Evolutionary conservation across 2,329 filamentous ascomycete species (phyloP).

Genomic region (Phyllosticta citrichinensis): DNA sequence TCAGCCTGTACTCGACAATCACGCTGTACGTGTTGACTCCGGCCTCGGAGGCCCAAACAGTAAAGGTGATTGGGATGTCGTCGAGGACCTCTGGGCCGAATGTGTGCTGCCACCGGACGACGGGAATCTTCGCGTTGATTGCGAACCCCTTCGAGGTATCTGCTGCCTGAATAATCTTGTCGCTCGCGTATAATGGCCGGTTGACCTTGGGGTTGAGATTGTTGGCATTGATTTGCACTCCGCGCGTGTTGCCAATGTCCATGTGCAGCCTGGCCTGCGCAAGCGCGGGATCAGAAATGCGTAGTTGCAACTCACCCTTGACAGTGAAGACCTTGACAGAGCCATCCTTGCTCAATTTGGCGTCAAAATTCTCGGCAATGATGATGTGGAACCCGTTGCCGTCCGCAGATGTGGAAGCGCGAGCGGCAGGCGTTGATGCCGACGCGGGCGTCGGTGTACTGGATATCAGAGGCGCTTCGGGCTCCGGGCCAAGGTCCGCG

Average conservation of each 20-base stretch:
- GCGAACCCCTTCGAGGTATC: conserved; percentile 85
- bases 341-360: conserved; percentile 80
- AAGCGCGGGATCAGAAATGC: conserved; percentile 77
- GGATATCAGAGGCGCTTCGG: conserved; percentile 63
- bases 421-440: conserved; percentile 41
- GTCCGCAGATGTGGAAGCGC: conserved; percentile 58
- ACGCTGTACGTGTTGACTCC: conserved; percentile 72
- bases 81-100: conserved; percentile 57
- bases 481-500: conserved; percentile 79
- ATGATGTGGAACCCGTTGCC: conserved; percentile 81
- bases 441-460: conserved; percentile 43
- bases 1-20: conserved; percentile 92
- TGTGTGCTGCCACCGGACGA: conserved; percentile 90
- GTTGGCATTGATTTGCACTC: conserved; percentile 87
- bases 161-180: conserved; percentile 79
- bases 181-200: conserved; percentile 71
- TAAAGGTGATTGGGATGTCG: conserved; percentile 87
- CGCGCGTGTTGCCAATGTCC: conserved; percentile 63
- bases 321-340: conserved; percentile 76
- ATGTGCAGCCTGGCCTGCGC: conserved; percentile 87
- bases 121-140: conserved; percentile 84
- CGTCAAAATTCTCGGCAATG: conserved; percentile 80
- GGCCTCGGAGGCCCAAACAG: conserved; percentile 92
- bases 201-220: conserved; percentile 96
- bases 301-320: conserved; percentile 84